phyloP scores from a whole-genome alignment of 2,329 filamentous ascomycete genomes.

The Fusarium miscanthi region DNA sequence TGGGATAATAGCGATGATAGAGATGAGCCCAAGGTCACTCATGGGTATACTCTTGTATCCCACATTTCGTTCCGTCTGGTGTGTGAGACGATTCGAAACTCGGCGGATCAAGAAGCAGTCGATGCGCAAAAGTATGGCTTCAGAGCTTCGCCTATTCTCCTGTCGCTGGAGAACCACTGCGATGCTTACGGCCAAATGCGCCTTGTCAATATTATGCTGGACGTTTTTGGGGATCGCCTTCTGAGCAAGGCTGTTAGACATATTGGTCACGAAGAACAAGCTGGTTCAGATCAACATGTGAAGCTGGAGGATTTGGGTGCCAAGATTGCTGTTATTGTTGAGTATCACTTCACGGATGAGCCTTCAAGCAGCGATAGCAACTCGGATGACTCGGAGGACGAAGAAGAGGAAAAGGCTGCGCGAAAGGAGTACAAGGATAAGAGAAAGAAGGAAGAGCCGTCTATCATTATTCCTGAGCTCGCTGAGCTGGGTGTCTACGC shows the following conservation, averaged over 20 bases:
- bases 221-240: constrained; percentile 70
- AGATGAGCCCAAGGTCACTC: constrained; percentile 76
- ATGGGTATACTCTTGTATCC: constrained; percentile 75
- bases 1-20: constrained; percentile 73
- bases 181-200: constrained; percentile 67
- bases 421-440: constrained; percentile 65
- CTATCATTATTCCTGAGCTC: constrained; percentile 71
- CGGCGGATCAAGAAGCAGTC: constrained; percentile 67
- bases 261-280: constrained; percentile 66
- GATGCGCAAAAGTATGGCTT: constrained; percentile 53
- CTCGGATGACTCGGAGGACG: constrained; percentile 50
- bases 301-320: constrained; percentile 68
- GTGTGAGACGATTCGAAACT: constrained; percentile 72
- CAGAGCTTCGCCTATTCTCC: constrained; percentile 67
- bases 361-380: constrained; percentile 52
- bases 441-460: constrained; percentile 59
- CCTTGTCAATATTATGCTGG: constrained; percentile 72
- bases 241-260: constrained; percentile 67
- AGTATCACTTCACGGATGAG: constrained; percentile 70
- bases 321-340: constrained; percentile 75
- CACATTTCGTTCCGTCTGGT: constrained; percentile 72
- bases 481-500: constrained; percentile 75
- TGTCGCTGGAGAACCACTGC: constrained; percentile 78
- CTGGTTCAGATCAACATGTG: constrained; percentile 63
- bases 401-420: constrained; percentile 58